Evolutionary conservation across 768 basidiomycete species (phyloP).

Genomic region (Kwoniella bestiolae): DNA sequence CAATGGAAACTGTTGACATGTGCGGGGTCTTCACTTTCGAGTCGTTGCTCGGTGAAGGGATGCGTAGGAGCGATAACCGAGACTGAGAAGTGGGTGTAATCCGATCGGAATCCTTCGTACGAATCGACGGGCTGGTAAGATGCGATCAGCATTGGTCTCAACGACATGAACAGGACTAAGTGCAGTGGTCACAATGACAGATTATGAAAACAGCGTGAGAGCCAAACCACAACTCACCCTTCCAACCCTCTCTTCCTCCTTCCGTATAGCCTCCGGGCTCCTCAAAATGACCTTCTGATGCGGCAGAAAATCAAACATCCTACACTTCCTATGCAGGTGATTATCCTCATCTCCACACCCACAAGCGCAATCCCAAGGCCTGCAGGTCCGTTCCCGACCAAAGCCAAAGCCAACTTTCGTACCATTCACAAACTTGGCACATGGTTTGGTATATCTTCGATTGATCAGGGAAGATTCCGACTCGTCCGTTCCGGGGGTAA

Average conservation of each 20-base stretch:
- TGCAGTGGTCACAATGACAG: too few species aligned
- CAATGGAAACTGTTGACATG: constrained; percentile 75
- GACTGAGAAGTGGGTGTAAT: constrained; percentile 89
- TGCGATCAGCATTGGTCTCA: not conserved
- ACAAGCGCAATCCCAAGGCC: constrained; percentile 63
- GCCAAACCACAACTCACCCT: constrained; percentile 36
- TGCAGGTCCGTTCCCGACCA: constrained; percentile 79
- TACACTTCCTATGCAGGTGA: constrained; percentile 75
- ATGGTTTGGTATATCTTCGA: constrained; percentile 66
- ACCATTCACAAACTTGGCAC: constrained; percentile 81
- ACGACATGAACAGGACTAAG: too few species aligned
- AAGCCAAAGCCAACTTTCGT: constrained; percentile 85
- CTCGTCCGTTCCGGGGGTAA: constrained; percentile 13
- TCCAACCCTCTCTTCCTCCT: constrained; percentile 18
- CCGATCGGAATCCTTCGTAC: constrained; percentile 84
- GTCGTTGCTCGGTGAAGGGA: not conserved
- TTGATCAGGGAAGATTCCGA: constrained; percentile 37
- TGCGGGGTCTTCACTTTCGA: constrained; percentile 20
- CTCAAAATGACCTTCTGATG: constrained; percentile 76
- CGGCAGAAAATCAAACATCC: constrained; percentile 76
- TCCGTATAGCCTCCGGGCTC: constrained; percentile 41
- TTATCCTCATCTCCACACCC: constrained; percentile 62
- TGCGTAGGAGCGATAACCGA: constrained; percentile 73
- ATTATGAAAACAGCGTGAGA: constrained; percentile 1
- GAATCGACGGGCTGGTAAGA: constrained; percentile 65